A percentile compares a stretch with the other conserved stretches of the same genome.
Evolutionary conservation across 163 green algal species (phyloP).

Genomic region (Scenedesmus sp.): DNA sequence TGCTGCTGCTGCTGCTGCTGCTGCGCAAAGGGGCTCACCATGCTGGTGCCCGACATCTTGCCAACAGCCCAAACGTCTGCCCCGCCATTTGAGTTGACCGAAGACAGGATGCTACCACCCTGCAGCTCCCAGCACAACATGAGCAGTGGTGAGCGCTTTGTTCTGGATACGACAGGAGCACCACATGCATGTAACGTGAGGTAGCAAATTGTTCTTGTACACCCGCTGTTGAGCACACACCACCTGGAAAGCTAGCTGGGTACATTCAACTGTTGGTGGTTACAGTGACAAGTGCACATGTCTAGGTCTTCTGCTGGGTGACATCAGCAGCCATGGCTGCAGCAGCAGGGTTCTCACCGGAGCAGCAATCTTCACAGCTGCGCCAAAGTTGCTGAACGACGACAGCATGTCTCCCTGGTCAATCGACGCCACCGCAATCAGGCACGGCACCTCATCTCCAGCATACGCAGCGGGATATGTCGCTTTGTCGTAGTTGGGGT

Average conservation of each 20-base stretch:
- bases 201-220: too few relatives aligned
- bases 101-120: not conserved
- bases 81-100: constrained; percentile 10
- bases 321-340: not conserved
- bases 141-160: not conserved
- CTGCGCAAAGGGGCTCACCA: not conserved
- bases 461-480: constrained; percentile 22
- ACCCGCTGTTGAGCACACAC: too few relatives aligned
- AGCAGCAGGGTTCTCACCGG: not conserved
- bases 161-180: not conserved
- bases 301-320: not conserved
- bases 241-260: too few relatives aligned
- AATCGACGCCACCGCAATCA: constrained; percentile 22
- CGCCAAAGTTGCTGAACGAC: constrained; percentile 25
- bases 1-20: too few relatives aligned
- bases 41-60: constrained; percentile 1
- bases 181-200: too few relatives aligned
- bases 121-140: not conserved
- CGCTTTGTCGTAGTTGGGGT: not conserved
- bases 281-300: not conserved
- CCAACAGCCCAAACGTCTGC: not conserved
- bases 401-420: constrained; percentile 5
- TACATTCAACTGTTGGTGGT: too few relatives aligned
- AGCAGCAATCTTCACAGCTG: constrained; percentile 10
- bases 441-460: constrained; percentile 4